Percentiles rank a stretch among this genome's conserved stretches.
phyloP scores from a whole-genome alignment of 306 rosid species.

The Oemleria cerasiformis region DNA sequence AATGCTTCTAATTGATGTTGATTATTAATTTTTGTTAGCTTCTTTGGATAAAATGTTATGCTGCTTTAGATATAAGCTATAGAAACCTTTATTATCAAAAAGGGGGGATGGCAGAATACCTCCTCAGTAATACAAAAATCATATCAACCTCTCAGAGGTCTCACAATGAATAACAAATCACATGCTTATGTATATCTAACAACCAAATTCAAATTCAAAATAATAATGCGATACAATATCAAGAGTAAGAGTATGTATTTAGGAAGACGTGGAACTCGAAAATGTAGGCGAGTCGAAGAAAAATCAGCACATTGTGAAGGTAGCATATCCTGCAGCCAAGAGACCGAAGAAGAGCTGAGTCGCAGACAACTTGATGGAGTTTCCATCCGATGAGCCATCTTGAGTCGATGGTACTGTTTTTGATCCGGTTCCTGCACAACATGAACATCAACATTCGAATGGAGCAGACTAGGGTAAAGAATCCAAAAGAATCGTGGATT shows the following conservation, averaged over 20 bases:
- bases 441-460: not conserved
- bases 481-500: not conserved
- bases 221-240: not conserved
- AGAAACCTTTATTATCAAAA: slow-evolving; percentile 8
- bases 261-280: not conserved
- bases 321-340: slow-evolving; percentile 48
- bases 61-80: not conserved
- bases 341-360: slow-evolving; percentile 39
- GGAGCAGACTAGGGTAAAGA: not conserved
- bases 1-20: not conserved
- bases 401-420: slow-evolving; percentile 50
- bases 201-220: slow-evolving; percentile 11
- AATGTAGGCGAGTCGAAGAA: not conserved
- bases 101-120: slow-evolving; percentile 2
- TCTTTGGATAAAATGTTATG: not conserved
- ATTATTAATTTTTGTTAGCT: too few relatives aligned
- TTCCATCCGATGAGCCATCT: slow-evolving; percentile 47
- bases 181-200: not conserved
- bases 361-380: slow-evolving; percentile 41
- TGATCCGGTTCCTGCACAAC: slow-evolving; percentile 52
- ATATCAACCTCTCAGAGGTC: slow-evolving; percentile 6
- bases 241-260: not conserved
- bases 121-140: not conserved
- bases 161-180: not conserved
- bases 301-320: slow-evolving; percentile 34